phyloP scores from a whole-genome alignment of 805 yeast genomes.

The Monosporozyma siamensis region DNA sequence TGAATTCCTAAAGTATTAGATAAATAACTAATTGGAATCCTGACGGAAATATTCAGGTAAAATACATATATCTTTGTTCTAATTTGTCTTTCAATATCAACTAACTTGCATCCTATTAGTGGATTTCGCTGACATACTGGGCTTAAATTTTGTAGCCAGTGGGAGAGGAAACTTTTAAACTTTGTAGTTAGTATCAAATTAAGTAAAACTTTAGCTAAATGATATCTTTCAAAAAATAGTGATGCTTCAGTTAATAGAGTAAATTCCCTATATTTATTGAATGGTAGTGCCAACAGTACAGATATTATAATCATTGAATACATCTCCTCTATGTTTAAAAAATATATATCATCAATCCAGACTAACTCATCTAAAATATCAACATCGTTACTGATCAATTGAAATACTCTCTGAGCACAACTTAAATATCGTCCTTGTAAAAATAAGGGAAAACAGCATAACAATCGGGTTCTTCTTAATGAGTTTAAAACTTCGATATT shows the following conservation, averaged over 20 bases:
- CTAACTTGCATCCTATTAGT: slow-evolving; percentile 17
- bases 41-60: slow-evolving; percentile 21
- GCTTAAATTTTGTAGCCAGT: slow-evolving; percentile 18
- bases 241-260: slow-evolving; percentile 13
- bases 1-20: slow-evolving; percentile 18
- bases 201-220: slow-evolving; percentile 12
- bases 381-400: neutral
- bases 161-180: slow-evolving; percentile 17
- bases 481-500: slow-evolving; percentile 13
- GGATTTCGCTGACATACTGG: slow-evolving; percentile 11
- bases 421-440: slow-evolving; percentile 13
- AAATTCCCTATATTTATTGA: slow-evolving; percentile 23
- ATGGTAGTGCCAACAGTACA: slow-evolving; percentile 18
- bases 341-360: neutral
- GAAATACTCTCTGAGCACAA: neutral
- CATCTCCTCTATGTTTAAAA: slow-evolving; percentile 16
- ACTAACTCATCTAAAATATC: neutral
- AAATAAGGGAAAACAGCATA: slow-evolving; percentile 13
- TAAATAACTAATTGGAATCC: slow-evolving; percentile 18
- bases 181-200: slow-evolving; percentile 16
- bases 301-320: slow-evolving; percentile 19
- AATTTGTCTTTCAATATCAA: slow-evolving; percentile 13
- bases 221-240: slow-evolving; percentile 10
- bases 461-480: slow-evolving; percentile 9
- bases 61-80: slow-evolving; percentile 24